Evolutionary conservation across 306 rosid species (phyloP).

Genomic region (Ochetophila trinervis): DNA sequence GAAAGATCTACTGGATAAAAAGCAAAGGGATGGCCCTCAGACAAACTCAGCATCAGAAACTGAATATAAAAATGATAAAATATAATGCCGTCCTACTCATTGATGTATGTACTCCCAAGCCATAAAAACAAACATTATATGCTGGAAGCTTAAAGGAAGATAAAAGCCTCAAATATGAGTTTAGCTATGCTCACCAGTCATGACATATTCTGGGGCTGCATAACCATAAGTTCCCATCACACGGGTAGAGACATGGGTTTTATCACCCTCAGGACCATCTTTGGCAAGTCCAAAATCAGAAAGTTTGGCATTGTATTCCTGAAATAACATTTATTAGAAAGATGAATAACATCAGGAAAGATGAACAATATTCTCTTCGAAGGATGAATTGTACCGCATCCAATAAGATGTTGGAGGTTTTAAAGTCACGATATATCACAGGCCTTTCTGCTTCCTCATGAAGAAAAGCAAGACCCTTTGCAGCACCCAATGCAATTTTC

Average conservation of each 20-base stretch:
- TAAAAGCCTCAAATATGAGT: not conserved
- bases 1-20: too few relatives aligned
- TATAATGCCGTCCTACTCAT: not conserved
- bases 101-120: not conserved
- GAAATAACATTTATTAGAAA: slow-evolving; percentile 38
- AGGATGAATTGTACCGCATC: slow-evolving; percentile 57
- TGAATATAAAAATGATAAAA: not conserved
- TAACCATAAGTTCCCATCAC: slow-evolving; percentile 99
- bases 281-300: slow-evolving; percentile 98
- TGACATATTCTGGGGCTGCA: slow-evolving; percentile 97
- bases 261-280: slow-evolving; percentile 98
- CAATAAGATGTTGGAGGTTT: slow-evolving; percentile 89
- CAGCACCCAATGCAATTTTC: slow-evolving; percentile 98
- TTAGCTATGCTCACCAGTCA: slow-evolving; percentile 66
- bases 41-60: not conserved
- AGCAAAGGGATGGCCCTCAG: not conserved
- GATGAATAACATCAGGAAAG: slow-evolving; percentile 18
- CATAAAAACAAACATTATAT: not conserved
- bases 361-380: not conserved
- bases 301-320: slow-evolving; percentile 96
- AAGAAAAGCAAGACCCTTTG: slow-evolving; percentile 94
- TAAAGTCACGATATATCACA: slow-evolving; percentile 91
- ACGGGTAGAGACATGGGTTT: slow-evolving; percentile 95
- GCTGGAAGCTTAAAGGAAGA: not conserved
- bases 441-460: slow-evolving; percentile 97